Evolutionary conservation across 2,329 filamentous ascomycete genomes (phyloP).

Genomic region (Phoma sp.): DNA sequence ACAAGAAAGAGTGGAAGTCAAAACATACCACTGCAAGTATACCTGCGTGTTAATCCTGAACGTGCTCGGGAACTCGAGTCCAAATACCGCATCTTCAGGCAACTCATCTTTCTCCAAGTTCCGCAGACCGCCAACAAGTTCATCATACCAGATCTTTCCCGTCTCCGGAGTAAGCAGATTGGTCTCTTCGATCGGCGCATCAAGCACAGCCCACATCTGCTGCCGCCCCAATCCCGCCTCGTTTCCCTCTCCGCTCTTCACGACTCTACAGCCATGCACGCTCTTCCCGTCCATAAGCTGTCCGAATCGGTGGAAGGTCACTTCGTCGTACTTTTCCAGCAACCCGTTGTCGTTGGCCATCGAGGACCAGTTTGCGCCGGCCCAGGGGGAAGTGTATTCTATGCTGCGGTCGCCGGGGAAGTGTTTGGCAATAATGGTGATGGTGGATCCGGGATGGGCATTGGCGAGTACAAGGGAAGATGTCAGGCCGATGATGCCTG

Average conservation of each 20-base stretch:
- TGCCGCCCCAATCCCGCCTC: conserved; percentile 36
- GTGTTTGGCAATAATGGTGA: conserved; percentile 82
- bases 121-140: conserved; percentile 48
- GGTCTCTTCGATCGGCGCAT: conserved; percentile 40
- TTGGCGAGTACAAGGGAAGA: conserved; percentile 67
- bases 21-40: conserved; percentile 45
- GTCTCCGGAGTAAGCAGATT: conserved; percentile 46
- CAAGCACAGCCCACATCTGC: conserved; percentile 40
- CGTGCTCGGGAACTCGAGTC: conserved; percentile 43
- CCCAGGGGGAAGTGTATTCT: conserved; percentile 90
- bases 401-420: conserved; percentile 94
- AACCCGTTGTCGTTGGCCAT: conserved; percentile 45
- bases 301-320: conserved; percentile 40
- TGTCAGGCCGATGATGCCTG: conserved; percentile 71
- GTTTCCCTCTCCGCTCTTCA: conserved; percentile 26
- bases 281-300: conserved; percentile 32
- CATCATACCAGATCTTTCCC: conserved; percentile 52
- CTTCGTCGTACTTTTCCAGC: conserved; percentile 39
- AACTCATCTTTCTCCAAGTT: conserved; percentile 37
- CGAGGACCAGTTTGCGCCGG: conserved; percentile 80
- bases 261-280: conserved; percentile 25
- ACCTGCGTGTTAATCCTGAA: conserved; percentile 50
- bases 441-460: conserved; percentile 58
- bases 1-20: background rate
- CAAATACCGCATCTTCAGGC: conserved; percentile 47